phyloP scores from a whole-genome alignment of 2,329 filamentous ascomycete species.

The Lojkania enalia region DNA sequence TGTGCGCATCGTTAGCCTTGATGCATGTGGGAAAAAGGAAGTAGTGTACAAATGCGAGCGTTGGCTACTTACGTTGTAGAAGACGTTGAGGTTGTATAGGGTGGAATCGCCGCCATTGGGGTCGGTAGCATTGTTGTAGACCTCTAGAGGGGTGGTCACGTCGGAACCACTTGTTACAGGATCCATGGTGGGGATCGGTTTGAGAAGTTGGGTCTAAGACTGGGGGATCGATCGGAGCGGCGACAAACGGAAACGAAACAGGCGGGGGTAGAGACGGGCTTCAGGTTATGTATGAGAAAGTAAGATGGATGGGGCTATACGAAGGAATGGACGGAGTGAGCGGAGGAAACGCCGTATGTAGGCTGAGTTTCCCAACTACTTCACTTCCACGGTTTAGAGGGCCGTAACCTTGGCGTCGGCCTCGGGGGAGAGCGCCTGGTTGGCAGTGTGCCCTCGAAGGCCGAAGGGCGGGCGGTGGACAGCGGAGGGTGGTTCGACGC shows the following conservation, averaged over 20 bases:
- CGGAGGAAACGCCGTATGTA: constrained; percentile 18
- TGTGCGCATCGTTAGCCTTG: too few species aligned
- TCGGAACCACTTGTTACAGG: constrained; percentile 31
- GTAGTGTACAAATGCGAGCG: background rate
- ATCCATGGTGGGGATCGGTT: constrained; percentile 29
- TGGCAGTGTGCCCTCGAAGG: constrained; percentile 5
- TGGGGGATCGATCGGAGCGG: background rate
- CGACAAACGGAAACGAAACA: constrained; percentile 1
- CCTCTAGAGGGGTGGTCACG: constrained; percentile 37
- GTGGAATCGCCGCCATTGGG: constrained; percentile 68
- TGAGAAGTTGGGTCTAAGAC: constrained; percentile 4
- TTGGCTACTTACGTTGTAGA: constrained; percentile 67
- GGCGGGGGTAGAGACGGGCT: background rate
- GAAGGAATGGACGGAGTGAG: constrained; percentile 30
- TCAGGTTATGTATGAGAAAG: constrained; percentile 3
- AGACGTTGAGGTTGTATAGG: constrained; percentile 76
- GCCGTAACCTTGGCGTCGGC: constrained; percentile 26
- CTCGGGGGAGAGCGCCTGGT: too few species aligned
- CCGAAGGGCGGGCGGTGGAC: constrained; percentile 4
- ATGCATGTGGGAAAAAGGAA: too few species aligned
- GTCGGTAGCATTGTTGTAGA: constrained; percentile 61
- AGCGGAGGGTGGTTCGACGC: constrained; percentile 7
- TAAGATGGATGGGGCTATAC: constrained; percentile 10
- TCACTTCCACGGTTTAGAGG: constrained; percentile 27
- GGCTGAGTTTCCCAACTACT: constrained; percentile 12